A percentile compares a stretch with the other conserved stretches of the same genome.
phyloP scores from a whole-genome alignment of 75 land plant genomes.

The Pinus taeda region DNA sequence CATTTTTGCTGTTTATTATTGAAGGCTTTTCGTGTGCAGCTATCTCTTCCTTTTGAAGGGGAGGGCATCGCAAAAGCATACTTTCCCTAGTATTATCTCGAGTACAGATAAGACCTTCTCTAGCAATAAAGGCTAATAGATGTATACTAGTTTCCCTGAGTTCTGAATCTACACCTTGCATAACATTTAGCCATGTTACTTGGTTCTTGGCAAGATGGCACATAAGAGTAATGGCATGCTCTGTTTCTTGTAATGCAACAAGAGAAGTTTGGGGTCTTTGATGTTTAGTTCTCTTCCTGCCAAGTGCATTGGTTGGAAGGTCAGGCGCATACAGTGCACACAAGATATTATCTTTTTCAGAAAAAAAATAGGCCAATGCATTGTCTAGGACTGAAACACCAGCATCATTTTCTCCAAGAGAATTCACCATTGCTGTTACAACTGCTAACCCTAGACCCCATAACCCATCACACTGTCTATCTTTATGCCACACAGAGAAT shows the following conservation, averaged over 20 bases:
- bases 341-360: conserved; percentile 63
- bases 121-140: conserved; percentile 81
- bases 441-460: conserved; percentile 80
- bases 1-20: conserved; percentile 52
- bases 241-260: conserved; percentile 50
- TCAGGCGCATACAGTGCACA: conserved; percentile 53
- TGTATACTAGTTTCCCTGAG: conserved; percentile 72
- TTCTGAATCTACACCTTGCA: conserved; percentile 51
- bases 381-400: conserved; percentile 40
- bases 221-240: conserved; percentile 62
- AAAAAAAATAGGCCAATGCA: conserved; percentile 49
- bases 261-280: conserved; percentile 48
- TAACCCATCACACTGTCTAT: conserved; percentile 33
- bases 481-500: conserved; percentile 22
- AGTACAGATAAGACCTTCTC: conserved; percentile 39
- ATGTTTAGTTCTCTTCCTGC: conserved; percentile 52
- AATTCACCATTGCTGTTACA: conserved; percentile 55
- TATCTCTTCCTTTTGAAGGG: conserved; percentile 69
- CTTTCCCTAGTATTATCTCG: conserved; percentile 25
- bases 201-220: conserved; percentile 56
- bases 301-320: conserved; percentile 42
- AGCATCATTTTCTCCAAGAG: conserved; percentile 52
- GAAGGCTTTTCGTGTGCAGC: conserved; percentile 39
- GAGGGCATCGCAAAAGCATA: conserved; percentile 48
- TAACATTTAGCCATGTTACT: conserved; percentile 45